phyloP scores from a whole-genome alignment of 2,329 filamentous ascomycete genomes.

The Calonectria pauciramosa region DNA sequence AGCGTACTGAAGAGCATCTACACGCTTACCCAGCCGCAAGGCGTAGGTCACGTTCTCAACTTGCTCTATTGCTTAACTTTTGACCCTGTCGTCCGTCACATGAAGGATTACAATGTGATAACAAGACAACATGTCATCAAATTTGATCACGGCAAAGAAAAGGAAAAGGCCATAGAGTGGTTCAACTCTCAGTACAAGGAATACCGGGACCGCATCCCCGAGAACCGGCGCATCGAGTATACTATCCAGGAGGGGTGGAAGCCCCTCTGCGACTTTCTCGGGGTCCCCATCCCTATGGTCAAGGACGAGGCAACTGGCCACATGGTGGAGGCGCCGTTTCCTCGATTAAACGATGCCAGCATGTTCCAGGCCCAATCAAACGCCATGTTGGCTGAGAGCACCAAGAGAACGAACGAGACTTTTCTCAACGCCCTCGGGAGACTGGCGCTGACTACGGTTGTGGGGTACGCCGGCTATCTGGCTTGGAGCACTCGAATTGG shows the following conservation, averaged over 20 bases:
- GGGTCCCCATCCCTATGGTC: constrained; percentile 52
- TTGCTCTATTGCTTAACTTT: constrained; percentile 49
- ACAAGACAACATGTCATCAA: constrained; percentile 44
- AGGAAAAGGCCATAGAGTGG: constrained; percentile 54
- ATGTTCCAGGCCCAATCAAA: constrained; percentile 37
- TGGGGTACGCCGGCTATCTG: constrained; percentile 49
- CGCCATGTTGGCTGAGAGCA: constrained; percentile 25
- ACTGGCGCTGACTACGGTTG: constrained; percentile 38
- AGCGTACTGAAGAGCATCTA: constrained; percentile 49
- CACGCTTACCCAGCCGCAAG: constrained; percentile 41
- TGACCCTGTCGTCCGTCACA: constrained; percentile 42
- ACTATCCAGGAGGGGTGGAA: constrained; percentile 55
- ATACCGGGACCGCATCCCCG: constrained; percentile 52
- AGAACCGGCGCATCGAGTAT: constrained; percentile 54
- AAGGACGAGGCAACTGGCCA: constrained; percentile 47
- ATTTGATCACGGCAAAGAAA: constrained; percentile 51
- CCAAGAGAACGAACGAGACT: constrained; percentile 42
- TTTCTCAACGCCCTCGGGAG: constrained; percentile 41
- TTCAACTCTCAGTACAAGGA: constrained; percentile 54
- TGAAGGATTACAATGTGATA: constrained; percentile 44
- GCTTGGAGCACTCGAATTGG: constrained; percentile 47
- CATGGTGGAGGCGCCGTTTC: constrained; percentile 50
- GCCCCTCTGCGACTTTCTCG: constrained; percentile 57
- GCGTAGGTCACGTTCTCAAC: constrained; percentile 41
- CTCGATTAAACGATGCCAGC: constrained; percentile 49